Conservation (phyloP, 2,329 filamentous ascomycete species). For the Myriosclerotinia curreyana region DNA sequence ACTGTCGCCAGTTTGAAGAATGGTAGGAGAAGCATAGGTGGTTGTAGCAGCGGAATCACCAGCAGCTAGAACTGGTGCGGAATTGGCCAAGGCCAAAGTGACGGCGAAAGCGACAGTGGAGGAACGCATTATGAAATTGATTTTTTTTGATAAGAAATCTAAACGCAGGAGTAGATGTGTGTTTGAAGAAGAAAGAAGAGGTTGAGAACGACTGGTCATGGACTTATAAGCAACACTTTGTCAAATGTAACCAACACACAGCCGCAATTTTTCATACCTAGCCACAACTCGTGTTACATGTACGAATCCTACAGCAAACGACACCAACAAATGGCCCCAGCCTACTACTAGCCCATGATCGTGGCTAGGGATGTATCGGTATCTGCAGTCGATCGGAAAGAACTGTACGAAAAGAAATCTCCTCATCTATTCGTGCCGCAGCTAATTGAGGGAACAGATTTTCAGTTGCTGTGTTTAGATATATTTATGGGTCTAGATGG, state of each 20-base stretch:
- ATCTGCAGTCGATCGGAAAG: not conserved
- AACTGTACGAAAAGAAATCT: not conserved
- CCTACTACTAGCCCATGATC: not conserved
- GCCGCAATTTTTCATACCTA: conserved; percentile 19
- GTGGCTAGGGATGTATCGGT: not conserved
- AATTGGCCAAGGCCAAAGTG: conserved; percentile 16
- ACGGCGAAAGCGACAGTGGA: conserved; percentile 19
- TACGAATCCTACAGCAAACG: conserved; percentile 15
- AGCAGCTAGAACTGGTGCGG: conserved; percentile 16
- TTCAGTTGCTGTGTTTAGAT: conserved; percentile 5
- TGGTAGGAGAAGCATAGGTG: conserved; percentile 1
- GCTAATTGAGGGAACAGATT: not conserved
- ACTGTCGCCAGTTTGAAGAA: conserved; percentile 4
- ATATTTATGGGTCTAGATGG: conserved; percentile 1
- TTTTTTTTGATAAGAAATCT: not conserved
- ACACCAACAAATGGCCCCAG: conserved; percentile 4
- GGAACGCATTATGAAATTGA: conserved; percentile 21
- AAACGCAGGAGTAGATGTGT: conserved; percentile 2
- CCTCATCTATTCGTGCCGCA: not conserved
- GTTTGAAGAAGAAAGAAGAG: conserved; percentile 4
- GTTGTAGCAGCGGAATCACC: conserved; percentile 4
- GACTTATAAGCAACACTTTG: conserved; percentile 11
- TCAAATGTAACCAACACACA: conserved; percentile 17
- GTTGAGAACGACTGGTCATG: conserved; percentile 5
- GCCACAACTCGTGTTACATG: conserved; percentile 16